phyloP scores from a whole-genome alignment of 2,329 filamentous ascomycete genomes.

The Penicillium psychrosexuale region DNA sequence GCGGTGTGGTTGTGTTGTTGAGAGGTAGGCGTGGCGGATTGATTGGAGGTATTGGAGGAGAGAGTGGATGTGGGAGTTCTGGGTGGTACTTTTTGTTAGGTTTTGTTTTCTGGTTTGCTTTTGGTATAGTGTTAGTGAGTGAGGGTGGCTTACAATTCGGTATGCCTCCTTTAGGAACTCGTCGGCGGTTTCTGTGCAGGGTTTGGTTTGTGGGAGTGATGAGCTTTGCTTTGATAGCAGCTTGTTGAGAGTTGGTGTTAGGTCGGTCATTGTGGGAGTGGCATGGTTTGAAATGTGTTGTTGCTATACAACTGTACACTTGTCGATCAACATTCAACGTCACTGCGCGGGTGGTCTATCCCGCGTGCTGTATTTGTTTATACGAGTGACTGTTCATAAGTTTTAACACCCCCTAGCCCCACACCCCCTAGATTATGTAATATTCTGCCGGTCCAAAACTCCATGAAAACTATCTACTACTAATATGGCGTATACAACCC shows the following conservation, averaged over 20 bases:
- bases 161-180: constrained; percentile 93
- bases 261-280: constrained; percentile 38
- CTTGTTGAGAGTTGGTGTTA: constrained; percentile 38
- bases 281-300: constrained; percentile 9
- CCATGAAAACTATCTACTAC: too few relatives aligned
- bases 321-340: constrained; percentile 14
- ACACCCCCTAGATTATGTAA: too few relatives aligned
- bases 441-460: too few relatives aligned
- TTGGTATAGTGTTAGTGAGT: neutral
- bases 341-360: constrained; percentile 13
- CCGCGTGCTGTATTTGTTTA: neutral
- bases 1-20: constrained; percentile 62
- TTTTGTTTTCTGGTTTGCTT: neutral
- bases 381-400: too few relatives aligned
- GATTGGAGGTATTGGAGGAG: constrained; percentile 75
- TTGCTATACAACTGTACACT: constrained; percentile 1
- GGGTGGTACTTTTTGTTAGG: constrained; percentile 4
- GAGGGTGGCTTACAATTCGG: constrained; percentile 63
- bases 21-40: constrained; percentile 88
- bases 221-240: constrained; percentile 36
- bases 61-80: constrained; percentile 82
- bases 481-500: too few relatives aligned
- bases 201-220: constrained; percentile 23
- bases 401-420: too few relatives aligned
- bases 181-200: constrained; percentile 55